These are phyloP conservation scores for Barnettozyma pratensis DNA, from an alignment of 805 yeast genomes.

Conservation along the genomic window DNA sequence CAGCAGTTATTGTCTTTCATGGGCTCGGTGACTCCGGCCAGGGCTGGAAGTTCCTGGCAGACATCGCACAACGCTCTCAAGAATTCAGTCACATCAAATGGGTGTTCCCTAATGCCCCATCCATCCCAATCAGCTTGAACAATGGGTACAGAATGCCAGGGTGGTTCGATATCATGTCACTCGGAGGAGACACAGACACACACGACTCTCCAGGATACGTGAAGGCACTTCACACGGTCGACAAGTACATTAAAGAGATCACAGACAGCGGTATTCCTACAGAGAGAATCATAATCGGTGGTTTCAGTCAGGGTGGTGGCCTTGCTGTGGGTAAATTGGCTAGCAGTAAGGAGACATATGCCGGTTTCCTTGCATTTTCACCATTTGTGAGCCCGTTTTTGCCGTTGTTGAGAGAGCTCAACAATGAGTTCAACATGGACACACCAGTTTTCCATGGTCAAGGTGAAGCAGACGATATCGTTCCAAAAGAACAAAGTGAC, in stretches of 20 bases:
- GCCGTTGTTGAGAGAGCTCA: conserved; percentile 14
- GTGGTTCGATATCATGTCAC: conserved; percentile 77
- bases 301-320: conserved; percentile 94
- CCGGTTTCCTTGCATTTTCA: conserved; percentile 72
- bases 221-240: conserved; percentile 41
- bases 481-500: conserved; percentile 29
- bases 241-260: conserved; percentile 43
- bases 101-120: conserved; percentile 90
- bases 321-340: conserved; percentile 59
- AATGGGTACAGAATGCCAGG: conserved; percentile 67
- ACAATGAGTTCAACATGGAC: conserved; percentile 39
- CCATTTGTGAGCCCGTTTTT: conserved; percentile 51
- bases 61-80: conserved; percentile 41
- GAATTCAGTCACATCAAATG: conserved; percentile 56
- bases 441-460: conserved; percentile 89
- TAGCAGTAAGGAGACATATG: conserved; percentile 55
- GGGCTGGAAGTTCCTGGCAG: conserved; percentile 86
- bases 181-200: conserved; percentile 39
- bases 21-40: conserved; percentile 90
- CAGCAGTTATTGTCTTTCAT: conserved; percentile 74
- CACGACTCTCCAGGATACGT: conserved; percentile 52
- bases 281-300: conserved; percentile 80
- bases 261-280: conserved; percentile 49
- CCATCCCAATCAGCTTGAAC: conserved; percentile 59
- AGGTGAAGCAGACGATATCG: conserved; percentile 72